Evolutionary conservation across 2,329 filamentous ascomycete species (phyloP).

Genomic region (Ceratocystis diversiconidia): DNA sequence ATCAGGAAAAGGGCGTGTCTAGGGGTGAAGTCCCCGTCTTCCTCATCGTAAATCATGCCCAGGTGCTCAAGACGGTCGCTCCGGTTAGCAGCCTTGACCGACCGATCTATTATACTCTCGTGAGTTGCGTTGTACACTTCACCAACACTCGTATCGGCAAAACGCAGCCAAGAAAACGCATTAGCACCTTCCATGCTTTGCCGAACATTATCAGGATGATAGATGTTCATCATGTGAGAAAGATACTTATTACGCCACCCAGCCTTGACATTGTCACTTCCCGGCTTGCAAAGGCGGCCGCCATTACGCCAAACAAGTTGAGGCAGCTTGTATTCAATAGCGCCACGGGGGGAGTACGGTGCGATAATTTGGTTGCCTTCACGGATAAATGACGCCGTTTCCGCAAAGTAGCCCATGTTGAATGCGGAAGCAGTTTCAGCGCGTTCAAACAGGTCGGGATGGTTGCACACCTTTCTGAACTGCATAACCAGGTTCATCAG

Average conservation of each 20-base stretch:
- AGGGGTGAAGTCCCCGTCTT: conserved; percentile 52
- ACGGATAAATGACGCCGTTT: conserved; percentile 87
- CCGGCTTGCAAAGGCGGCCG: conserved; percentile 60
- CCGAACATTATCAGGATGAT: conserved; percentile 64
- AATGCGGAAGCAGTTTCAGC: conserved; percentile 82
- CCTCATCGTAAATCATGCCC: conserved; percentile 57
- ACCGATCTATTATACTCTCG: conserved; percentile 58
- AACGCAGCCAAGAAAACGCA: conserved; percentile 80
- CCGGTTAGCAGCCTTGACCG: conserved; percentile 43
- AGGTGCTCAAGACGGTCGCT: conserved; percentile 50
- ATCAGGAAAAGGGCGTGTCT: conserved; percentile 73
- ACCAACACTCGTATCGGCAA: conserved; percentile 59
- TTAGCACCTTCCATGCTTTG: conserved; percentile 45
- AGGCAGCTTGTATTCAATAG: conserved; percentile 75
- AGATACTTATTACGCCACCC: conserved; percentile 72
- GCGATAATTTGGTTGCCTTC: conserved; percentile 71
- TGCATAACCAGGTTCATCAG: conserved; percentile 99
- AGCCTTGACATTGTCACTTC: conserved; percentile 56
- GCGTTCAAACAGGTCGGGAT: conserved; percentile 90
- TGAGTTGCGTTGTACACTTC: conserved; percentile 60
- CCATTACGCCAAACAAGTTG: conserved; percentile 67
- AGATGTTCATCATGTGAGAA: conserved; percentile 76
- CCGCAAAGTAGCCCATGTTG: conserved; percentile 73
- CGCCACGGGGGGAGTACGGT: conserved; percentile 72
- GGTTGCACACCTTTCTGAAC: conserved; percentile 98